Conservation (phyloP, 495 filamentous ascomycete species). For the Xylaria castorea region DNA sequence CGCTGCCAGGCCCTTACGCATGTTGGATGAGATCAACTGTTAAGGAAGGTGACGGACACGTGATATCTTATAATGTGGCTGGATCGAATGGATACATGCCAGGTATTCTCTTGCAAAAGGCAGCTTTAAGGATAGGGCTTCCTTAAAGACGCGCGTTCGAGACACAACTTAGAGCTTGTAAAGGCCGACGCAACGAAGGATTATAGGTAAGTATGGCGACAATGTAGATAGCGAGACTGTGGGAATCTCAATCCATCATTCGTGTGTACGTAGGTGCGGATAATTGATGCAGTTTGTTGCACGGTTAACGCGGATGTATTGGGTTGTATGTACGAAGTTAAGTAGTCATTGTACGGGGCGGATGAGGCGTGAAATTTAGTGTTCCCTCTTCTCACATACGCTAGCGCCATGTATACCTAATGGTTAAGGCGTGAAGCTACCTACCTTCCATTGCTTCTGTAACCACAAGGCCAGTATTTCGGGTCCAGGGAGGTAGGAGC, state of each 20-base stretch:
- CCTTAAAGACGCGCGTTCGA: neutral
- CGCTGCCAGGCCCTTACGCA: conserved; percentile 20
- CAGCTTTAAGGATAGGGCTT: neutral
- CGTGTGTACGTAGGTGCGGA: neutral
- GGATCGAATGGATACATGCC: neutral
- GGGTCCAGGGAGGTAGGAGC: too few species aligned
- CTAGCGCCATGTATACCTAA: neutral
- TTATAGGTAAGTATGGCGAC: neutral
- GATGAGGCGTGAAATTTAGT: neutral
- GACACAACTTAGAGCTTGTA: neutral
- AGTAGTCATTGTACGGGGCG: neutral
- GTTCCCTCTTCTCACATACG: neutral
- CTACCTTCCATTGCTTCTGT: too few species aligned
- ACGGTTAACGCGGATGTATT: neutral
- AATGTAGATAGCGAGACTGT: neutral
- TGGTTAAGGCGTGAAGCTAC: neutral
- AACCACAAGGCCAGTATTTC: too few species aligned
- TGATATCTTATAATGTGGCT: neutral
- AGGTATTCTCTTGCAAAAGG: neutral
- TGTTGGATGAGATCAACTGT: neutral
- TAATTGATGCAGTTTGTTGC: neutral
- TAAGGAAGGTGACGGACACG: neutral
- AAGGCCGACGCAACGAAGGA: neutral
- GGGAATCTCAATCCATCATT: neutral
- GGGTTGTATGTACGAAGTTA: neutral